Evolutionary conservation across 139 green algal species (phyloP), one percentile per base, ranked within the genome.

Genomic region (Pleodorina starrii): DNA sequence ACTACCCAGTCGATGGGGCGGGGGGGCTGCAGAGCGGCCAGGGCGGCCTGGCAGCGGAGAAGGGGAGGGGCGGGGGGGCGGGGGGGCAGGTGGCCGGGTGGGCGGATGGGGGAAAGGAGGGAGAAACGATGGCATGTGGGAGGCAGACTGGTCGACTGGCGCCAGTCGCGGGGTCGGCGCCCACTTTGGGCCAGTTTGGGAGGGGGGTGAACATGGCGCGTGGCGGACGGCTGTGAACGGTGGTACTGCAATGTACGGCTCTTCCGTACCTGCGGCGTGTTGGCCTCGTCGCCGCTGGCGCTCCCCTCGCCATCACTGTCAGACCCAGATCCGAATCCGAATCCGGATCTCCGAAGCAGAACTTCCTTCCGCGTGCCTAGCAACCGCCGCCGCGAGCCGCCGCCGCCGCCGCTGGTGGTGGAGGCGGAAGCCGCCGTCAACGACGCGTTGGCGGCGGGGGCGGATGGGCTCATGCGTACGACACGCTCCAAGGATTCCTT

Each of bases 1-100:
- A 96, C 84, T 6, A 90, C 84, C 16, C 97, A 73, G 84, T 98
- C 95, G 27, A 98, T 84, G 0, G 96, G 91, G 57, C 95, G 90
- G 6, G 95, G 95, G 0, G 90, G 75, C 3, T 63, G 69, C 51
- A 94, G 87, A 17, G 59, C 79, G 17, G 40, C 36, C 36, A 91
- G 68, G 63, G 54, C 12, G 19, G 54, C 68, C 60, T 59, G 69
- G 54, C 21, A 25, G 54, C 54, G n/a, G n/a, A n/a, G n/a, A n/a
- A n/a, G n/a, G n/a, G n/a, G n/a, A 9, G 32, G 38, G 57, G 80
- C 19, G 36, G 72, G 23, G 44, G 6, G 42, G 29, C n/a, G 40
- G 16, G 36, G 36, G 5, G 69, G 69, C 14, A 10, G 36, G n/a
- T 29, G 69, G 69, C 5, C n/a, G n/a, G 63, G 63, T 29, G 29